Conservation (phyloP, 352 stramenopile species). For the Pythium sp. region DNA sequence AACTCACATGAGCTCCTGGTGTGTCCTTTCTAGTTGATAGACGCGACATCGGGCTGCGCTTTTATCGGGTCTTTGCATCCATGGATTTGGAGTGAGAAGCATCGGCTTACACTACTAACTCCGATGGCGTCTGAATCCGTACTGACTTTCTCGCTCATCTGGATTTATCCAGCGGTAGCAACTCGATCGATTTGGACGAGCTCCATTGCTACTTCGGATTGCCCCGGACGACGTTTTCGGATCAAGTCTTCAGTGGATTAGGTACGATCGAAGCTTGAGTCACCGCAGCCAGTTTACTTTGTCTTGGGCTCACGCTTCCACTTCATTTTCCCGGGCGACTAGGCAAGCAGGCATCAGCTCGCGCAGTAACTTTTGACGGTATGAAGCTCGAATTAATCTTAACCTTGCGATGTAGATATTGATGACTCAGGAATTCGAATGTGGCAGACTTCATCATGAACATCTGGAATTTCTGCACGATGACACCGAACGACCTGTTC, state of each 20-base stretch:
- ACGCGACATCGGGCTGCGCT: slow-evolving; percentile 29
- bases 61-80: slow-evolving; percentile 42
- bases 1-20: neutral
- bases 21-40: slow-evolving; percentile 31
- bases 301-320: neutral
- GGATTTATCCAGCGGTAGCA: slow-evolving; percentile 33
- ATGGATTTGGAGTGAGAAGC: slow-evolving; percentile 46
- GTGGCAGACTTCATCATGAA: slow-evolving; percentile 51
- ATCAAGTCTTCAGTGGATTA: slow-evolving; percentile 54
- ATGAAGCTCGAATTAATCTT: neutral
- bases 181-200: slow-evolving; percentile 55
- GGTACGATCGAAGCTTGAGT: slow-evolving; percentile 18
- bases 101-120: neutral
- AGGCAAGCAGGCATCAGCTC: slow-evolving; percentile 39
- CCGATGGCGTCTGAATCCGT: neutral
- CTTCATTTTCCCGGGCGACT: neutral
- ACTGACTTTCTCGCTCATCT: neutral
- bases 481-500: slow-evolving; percentile 35
- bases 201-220: slow-evolving; percentile 43
- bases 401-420: neutral
- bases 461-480: slow-evolving; percentile 63
- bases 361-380: slow-evolving; percentile 48
- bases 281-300: neutral
- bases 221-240: slow-evolving; percentile 37
- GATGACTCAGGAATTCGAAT: neutral